Percentiles rank a stretch among this genome's conserved stretches.
phyloP scores from a whole-genome alignment of 768 basidiomycete genomes.

The Auricularia auricula-judae region DNA sequence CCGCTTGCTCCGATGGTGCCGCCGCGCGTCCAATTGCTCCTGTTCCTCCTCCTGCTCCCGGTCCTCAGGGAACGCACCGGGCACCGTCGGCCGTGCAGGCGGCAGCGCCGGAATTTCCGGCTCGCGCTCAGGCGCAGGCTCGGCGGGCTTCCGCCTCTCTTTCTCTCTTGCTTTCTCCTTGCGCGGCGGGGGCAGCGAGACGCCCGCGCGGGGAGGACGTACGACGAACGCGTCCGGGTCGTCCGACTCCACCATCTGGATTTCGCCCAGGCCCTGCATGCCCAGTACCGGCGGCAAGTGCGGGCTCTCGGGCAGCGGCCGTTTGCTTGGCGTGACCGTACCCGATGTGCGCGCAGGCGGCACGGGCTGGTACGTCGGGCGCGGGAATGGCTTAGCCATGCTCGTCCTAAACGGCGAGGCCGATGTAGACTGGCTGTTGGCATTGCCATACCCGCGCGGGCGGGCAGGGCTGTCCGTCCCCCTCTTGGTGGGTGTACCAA shows the following conservation, averaged over 20 bases:
- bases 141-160: background rate
- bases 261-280: background rate
- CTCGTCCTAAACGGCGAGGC: background rate
- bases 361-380: background rate
- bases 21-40: background rate
- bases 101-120: background rate
- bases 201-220: background rate
- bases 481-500: background rate
- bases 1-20: background rate
- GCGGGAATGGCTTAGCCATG: background rate
- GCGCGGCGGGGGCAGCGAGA: background rate
- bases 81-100: background rate
- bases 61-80: background rate
- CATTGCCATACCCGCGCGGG: background rate
- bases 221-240: background rate
- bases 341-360: background rate
- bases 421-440: background rate
- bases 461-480: background rate
- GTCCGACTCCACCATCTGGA: constrained; percentile 1
- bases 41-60: background rate
- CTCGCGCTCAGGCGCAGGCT: background rate
- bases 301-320: background rate
- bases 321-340: background rate
- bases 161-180: background rate
- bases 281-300: background rate